Evolutionary conservation across 768 basidiomycete genomes (phyloP).

Genomic region (Naganishia antarctica): DNA sequence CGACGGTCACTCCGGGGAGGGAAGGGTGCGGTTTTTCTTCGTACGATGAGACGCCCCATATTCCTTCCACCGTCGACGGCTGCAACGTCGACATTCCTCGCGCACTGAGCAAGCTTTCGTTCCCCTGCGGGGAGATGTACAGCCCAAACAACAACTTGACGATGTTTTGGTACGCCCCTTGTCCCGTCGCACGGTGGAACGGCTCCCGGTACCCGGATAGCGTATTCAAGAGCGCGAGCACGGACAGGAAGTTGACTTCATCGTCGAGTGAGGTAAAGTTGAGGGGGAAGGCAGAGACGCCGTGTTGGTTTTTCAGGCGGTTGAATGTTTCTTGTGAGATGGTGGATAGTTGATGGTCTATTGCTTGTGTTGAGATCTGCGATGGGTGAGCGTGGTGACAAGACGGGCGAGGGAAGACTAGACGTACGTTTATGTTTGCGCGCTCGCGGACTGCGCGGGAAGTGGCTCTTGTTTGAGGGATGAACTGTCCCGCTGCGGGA

Average conservation of each 20-base stretch:
- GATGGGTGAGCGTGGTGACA: not conserved
- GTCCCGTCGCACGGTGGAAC: slow-evolving; percentile 65
- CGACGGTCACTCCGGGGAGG: slow-evolving; percentile 66
- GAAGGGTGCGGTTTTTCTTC: slow-evolving; percentile 65
- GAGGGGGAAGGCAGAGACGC: slow-evolving; percentile 65
- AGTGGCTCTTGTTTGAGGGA: not conserved
- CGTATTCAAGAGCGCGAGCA: slow-evolving; percentile 76
- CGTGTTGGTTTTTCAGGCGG: slow-evolving; percentile 52
- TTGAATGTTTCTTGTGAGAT: not conserved
- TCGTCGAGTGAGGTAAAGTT: slow-evolving; percentile 67
- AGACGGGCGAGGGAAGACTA: not conserved
- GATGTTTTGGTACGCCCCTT: slow-evolving; percentile 80
- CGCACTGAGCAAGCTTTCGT: slow-evolving; percentile 61
- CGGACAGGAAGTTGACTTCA: slow-evolving; percentile 75
- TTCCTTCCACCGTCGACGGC: slow-evolving; percentile 61
- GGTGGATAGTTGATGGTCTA: slow-evolving; percentile 7
- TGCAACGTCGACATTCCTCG: slow-evolving; percentile 60
- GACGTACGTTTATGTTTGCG: slow-evolving; percentile 7
- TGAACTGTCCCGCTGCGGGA: not conserved
- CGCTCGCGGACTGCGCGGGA: not conserved
- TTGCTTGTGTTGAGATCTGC: slow-evolving; percentile 4
- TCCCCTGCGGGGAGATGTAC: slow-evolving; percentile 61
- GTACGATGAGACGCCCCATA: slow-evolving; percentile 67
- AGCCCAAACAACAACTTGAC: slow-evolving; percentile 67
- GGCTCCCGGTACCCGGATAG: slow-evolving; percentile 72